Base-by-base conservation (phyloP, 1,139 yeast genomes). In the Protomyces gravidus region DNA sequence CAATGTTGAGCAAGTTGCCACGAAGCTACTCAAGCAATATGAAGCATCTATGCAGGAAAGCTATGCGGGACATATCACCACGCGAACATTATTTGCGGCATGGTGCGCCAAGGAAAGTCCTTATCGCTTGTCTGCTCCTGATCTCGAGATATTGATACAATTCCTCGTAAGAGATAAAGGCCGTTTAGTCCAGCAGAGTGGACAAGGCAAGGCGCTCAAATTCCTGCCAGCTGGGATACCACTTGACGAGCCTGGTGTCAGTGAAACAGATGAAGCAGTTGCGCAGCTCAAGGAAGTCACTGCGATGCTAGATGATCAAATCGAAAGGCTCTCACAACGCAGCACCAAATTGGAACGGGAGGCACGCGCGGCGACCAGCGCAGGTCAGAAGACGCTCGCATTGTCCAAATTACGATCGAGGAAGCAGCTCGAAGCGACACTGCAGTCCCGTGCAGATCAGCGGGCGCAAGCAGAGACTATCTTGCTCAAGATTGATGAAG, bases 401-500 rank as follows among this genome's bases (percentile, higher is more conserved):
- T n/a, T 45, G 19, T 19, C 40, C 23, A 19, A 39, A 9, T 15
- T 53, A 23, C 15, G 47, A 9, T 17, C 47, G 9, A 26, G 25
- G 27, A 53, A 46, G 39, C 25, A 25, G 47, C 21, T 53, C n/a
- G 40, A 53, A 27, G 11, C 27, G 2, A 27, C 46, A 17, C 11
- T 48, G 21, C 46, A 39, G 19, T 21, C 26, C 11, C 26, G 48
- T n/a, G 45, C 30, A 17, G 55, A 50, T 9, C 36, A 26, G 33
- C 52, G 42, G 11, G 42, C 42, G 2, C 55, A 52, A 32, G 19
- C 47, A 6, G 33, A 42, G 9, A 25, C 45, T n/a, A 7, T 59
- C 9, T 21, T 59, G 30, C 28, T 27, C 19, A 48, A 33, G 17
- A 46, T 59, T n/a, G 61, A 59, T 26, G 45, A 32, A 15, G 59